Evolutionary conservation across 805 yeast species (phyloP).

Genomic region (Grigorovia humatica): DNA sequence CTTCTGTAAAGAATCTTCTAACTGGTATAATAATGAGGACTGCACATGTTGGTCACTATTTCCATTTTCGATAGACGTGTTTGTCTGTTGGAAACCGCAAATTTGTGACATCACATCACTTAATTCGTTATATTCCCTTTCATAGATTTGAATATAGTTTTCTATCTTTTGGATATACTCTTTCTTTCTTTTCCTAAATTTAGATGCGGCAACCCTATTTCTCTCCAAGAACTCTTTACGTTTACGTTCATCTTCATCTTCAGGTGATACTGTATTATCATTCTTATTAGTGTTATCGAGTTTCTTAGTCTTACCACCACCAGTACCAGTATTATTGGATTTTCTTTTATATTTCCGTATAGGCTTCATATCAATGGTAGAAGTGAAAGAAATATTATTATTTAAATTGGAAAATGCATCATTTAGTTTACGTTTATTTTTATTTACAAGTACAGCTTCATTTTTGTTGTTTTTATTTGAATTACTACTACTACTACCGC

Average conservation of each 20-base stretch:
- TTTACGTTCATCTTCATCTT: constrained; percentile 59
- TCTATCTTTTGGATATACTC: constrained; percentile 78
- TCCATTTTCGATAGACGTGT: too few species aligned
- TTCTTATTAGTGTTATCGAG: not conserved
- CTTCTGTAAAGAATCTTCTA: constrained; percentile 17
- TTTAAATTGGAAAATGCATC: not conserved
- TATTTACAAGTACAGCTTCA: not conserved
- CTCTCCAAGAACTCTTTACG: constrained; percentile 73
- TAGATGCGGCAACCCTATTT: constrained; percentile 89
- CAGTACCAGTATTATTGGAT: not conserved
- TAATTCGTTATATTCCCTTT: constrained; percentile 54
- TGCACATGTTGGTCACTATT: not conserved
- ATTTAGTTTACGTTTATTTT: not conserved
- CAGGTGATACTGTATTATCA: constrained; percentile 11
- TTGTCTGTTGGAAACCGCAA: not conserved
- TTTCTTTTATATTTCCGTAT: not conserved
- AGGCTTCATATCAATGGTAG: not conserved
- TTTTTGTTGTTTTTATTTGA: not conserved
- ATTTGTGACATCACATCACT: constrained; percentile 2
- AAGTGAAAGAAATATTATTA: not conserved
- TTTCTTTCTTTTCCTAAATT: constrained; percentile 91
- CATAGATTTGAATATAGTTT: constrained; percentile 59
- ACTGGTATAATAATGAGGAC: constrained; percentile 2
- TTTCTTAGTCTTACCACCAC: too few species aligned
- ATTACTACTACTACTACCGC: not conserved